A percentile compares a stretch with the other conserved stretches of the same genome.
phyloP scores from a whole-genome alignment of 805 yeast species.

The Grigorovia transvaalensis region DNA sequence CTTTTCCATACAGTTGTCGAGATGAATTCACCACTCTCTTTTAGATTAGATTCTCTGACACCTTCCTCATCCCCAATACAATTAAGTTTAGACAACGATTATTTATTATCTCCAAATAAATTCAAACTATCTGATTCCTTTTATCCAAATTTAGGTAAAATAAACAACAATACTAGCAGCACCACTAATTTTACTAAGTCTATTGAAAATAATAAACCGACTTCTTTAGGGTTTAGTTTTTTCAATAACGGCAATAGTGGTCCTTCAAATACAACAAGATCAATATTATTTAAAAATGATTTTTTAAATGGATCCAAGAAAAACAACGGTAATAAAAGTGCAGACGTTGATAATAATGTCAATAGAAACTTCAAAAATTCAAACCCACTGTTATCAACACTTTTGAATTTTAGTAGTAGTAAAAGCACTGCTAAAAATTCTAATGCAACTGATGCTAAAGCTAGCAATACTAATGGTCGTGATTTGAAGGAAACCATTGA shows the following conservation, averaged over 20 bases:
- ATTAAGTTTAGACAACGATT: conserved; percentile 19
- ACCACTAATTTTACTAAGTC: background rate
- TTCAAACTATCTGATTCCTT: conserved; percentile 17
- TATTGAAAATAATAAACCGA: background rate
- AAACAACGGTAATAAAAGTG: background rate
- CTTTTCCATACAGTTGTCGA: background rate
- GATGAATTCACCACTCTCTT: conserved; percentile 16
- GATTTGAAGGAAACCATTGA: conserved; percentile 10
- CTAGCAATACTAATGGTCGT: background rate
- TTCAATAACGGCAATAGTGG: background rate
- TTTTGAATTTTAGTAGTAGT: conserved; percentile 8
- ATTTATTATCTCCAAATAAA: conserved; percentile 23
- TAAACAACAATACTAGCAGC: background rate
- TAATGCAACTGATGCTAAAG: background rate
- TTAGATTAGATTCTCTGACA: conserved; percentile 19
- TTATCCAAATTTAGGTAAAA: background rate
- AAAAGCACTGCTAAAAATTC: background rate
- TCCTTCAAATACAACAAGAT: background rate
- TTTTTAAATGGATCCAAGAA: background rate
- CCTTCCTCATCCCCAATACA: conserved; percentile 23
- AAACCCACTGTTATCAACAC: conserved; percentile 17
- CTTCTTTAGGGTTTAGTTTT: background rate
- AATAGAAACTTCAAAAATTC: background rate
- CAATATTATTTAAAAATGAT: background rate
- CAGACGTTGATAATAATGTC: conserved; percentile 1